phyloP scores from a whole-genome alignment of 257 asterid species.

The Sherardia arvensis region DNA sequence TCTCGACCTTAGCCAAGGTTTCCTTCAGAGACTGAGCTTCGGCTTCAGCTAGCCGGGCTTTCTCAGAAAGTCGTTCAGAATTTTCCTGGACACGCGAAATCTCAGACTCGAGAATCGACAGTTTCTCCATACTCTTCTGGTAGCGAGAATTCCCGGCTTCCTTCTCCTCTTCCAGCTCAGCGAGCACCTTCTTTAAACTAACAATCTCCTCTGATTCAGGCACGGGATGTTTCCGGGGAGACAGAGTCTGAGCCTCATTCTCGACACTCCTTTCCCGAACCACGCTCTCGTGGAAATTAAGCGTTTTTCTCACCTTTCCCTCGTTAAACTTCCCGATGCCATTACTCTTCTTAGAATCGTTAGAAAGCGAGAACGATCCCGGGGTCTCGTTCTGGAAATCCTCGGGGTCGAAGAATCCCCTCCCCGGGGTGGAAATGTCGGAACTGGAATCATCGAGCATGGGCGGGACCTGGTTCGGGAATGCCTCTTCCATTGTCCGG shows the following conservation, averaged over 20 bases:
- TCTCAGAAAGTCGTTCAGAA: slow-evolving; percentile 49
- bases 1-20: slow-evolving; percentile 42
- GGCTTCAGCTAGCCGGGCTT: slow-evolving; percentile 66
- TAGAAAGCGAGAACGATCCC: slow-evolving; percentile 15
- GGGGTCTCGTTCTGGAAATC: slow-evolving; percentile 19
- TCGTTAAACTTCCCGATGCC: slow-evolving; percentile 27
- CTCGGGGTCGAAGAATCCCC: slow-evolving; percentile 21
- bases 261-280: slow-evolving; percentile 32
- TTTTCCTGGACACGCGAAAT: slow-evolving; percentile 52
- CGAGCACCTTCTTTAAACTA: slow-evolving; percentile 54
- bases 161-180: slow-evolving; percentile 81
- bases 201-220: slow-evolving; percentile 49
- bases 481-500: slow-evolving; percentile 77
- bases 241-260: slow-evolving; percentile 3
- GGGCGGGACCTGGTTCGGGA: slow-evolving; percentile 62
- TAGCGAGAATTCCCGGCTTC: slow-evolving; percentile 65
- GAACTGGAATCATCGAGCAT: slow-evolving; percentile 56
- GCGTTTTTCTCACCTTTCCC: slow-evolving; percentile 67
- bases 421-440: slow-evolving; percentile 32
- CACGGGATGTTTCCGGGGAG: neutral
- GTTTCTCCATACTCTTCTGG: slow-evolving; percentile 53
- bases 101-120: slow-evolving; percentile 56
- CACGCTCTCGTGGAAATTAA: slow-evolving; percentile 49
- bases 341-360: slow-evolving; percentile 42
- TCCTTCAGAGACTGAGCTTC: slow-evolving; percentile 59